phyloP scores from a whole-genome alignment of 1,284 basidiomycete genomes.

The Fomes fomentarius region DNA sequence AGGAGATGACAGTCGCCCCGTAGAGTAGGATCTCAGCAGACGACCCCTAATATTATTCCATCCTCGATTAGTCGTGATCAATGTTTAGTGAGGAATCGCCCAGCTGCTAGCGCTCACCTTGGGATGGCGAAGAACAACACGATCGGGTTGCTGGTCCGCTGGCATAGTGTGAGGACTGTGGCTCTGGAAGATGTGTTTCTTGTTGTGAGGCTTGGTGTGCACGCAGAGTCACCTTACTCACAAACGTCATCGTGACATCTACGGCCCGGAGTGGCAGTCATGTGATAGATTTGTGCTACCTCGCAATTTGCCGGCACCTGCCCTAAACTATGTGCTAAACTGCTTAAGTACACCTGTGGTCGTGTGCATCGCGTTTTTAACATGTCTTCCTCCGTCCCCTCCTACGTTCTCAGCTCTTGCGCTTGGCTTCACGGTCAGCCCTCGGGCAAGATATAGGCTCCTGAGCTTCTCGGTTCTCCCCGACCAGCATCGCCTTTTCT shows the following conservation, averaged over 20 bases:
- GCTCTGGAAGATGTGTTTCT: not conserved
- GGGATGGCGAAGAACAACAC: conserved; percentile 53
- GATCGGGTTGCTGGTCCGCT: conserved; percentile 42
- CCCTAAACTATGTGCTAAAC: conserved; percentile 18
- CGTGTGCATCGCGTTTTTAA: not conserved
- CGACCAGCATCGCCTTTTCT: not conserved
- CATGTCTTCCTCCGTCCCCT: not conserved
- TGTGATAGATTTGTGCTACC: not conserved
- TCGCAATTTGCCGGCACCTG: conserved; percentile 10
- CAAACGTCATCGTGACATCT: conserved; percentile 5
- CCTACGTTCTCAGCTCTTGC: conserved; percentile 1
- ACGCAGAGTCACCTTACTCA: not conserved
- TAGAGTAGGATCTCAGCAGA: conserved; percentile 74
- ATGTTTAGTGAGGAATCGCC: not conserved
- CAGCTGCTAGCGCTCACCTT: too few relatives aligned
- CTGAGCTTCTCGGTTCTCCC: not conserved
- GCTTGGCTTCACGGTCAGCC: not conserved
- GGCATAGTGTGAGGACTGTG: conserved; percentile 45
- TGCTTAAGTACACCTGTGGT: conserved; percentile 1
- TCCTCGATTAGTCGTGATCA: not conserved
- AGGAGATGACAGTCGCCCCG: conserved; percentile 83
- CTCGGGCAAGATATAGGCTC: not conserved
- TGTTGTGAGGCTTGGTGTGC: not conserved
- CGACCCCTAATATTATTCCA: conserved; percentile 55
- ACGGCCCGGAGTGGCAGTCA: not conserved